Evolutionary conservation across 306 rosid species (phyloP), one percentile per base, ranked within the genome.

Genomic region (Spatholobus suberectus): DNA sequence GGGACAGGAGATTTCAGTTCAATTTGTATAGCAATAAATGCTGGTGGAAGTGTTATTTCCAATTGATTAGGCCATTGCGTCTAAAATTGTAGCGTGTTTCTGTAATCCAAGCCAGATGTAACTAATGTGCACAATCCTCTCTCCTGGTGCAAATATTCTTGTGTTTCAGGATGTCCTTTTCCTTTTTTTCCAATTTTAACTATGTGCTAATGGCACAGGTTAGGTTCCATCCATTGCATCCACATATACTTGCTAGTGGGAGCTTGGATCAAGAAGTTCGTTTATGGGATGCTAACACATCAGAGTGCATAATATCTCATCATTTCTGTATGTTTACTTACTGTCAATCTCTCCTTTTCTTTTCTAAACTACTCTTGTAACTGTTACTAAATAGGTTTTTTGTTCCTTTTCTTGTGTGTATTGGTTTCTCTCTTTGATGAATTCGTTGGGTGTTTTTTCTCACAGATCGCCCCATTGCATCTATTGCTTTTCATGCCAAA

Each of bases 221-320:
- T 82, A 94, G 99, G 89, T 96, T 96, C 86, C 99, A 96, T 89
- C 99, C 98, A 1, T 74, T 92, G 83, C 72, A 83, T 68, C 95
- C 99, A 5, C 88, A 92, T 74, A 90, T 96, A 82, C 93, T 96
- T 87, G 98, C 98, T n/a, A 96, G 98, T 85, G 99, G 99, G 83
- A 96, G 99, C 82, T 91, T 96, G 93, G 99, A 96, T 90, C 97
- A 96, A 77, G 98, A 92, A 87, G 99, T 96, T 86, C 94, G 95
- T 43, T 81, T 94, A 57, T 96, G 99, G 99, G 94, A 96, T 87
- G 93, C 98, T 70, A 92, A 89, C 52, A 90, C 97, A 18, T 90
- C 97, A 46, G 95, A 92, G 80, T 96, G 99, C 90, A 88, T 92
- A 74, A 90, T 90, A 76, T 94, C 95, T 14, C 97, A 89, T 63